phyloP scores from a whole-genome alignment of 306 rosid genomes.

The Crotalaria pallida region DNA sequence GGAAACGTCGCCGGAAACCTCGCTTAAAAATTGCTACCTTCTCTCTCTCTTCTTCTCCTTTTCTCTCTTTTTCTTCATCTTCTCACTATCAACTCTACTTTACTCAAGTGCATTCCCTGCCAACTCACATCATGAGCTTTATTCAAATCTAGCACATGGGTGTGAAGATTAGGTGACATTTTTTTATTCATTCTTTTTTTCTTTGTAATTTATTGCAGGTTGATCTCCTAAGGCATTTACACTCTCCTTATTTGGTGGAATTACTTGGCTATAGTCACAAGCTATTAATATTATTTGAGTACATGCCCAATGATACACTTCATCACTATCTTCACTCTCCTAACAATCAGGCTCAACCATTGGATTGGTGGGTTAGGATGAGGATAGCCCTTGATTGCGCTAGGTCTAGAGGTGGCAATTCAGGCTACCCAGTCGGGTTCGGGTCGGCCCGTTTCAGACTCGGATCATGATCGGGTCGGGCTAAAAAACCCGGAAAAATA shows the following conservation, averaged over 20 bases:
- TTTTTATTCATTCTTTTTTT: neutral
- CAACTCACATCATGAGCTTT: too few relatives aligned
- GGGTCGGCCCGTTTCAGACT: too few relatives aligned
- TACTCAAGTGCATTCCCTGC: too few relatives aligned
- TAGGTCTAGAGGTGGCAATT: constrained; percentile 83
- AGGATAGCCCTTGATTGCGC: constrained; percentile 98
- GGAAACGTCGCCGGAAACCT: too few relatives aligned
- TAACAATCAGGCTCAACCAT: constrained; percentile 31
- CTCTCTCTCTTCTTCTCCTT: too few relatives aligned
- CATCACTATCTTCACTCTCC: constrained; percentile 61
- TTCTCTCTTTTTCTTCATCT: too few relatives aligned
- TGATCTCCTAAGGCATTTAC: constrained; percentile 78
- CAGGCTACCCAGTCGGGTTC: too few relatives aligned
- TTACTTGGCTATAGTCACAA: constrained; percentile 86
- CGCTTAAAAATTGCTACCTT: too few relatives aligned
- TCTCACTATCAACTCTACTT: too few relatives aligned
- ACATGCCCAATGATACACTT: constrained; percentile 72
- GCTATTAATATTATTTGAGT: constrained; percentile 71
- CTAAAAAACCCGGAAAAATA: too few relatives aligned
- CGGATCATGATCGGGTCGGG: too few relatives aligned
- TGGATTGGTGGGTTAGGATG: constrained; percentile 89
- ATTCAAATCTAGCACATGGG: constrained; percentile 43
- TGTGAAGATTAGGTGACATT: constrained; percentile 16
- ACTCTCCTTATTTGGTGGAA: constrained; percentile 73
- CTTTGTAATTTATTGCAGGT: constrained; percentile 47